These are phyloP conservation scores for Cyclocybe aegerita DNA, from an alignment of 768 basidiomycete genomes.

Conservation along the genomic window DNA sequence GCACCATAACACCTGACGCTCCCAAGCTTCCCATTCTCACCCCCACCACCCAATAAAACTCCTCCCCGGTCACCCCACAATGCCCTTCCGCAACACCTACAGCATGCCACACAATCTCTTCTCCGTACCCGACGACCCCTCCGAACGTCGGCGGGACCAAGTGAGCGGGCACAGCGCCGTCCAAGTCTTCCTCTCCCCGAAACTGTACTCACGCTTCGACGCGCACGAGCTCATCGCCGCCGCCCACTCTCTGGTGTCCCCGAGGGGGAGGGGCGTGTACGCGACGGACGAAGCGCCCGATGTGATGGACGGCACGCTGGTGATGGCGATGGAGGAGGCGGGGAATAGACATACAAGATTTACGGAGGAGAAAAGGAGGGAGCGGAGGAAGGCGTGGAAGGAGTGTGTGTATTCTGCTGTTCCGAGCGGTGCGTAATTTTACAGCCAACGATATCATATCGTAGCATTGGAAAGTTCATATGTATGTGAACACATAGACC, in stretches of 20 bases:
- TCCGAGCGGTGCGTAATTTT: conserved; percentile 34
- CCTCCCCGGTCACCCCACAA: conserved; percentile 2
- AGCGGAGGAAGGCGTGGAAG: conserved; percentile 43
- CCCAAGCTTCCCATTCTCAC: no score
- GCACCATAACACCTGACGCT: no score
- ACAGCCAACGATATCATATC: no score
- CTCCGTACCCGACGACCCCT: conserved; percentile 24
- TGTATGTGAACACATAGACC: conserved; percentile 25
- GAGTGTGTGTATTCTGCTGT: conserved; percentile 42
- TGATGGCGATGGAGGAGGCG: conserved; percentile 30
- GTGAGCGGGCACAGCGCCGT: conserved; percentile 13
- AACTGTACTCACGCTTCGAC: conserved; percentile 35
- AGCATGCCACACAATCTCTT: conserved; percentile 28
- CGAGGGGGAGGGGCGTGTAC: conserved; percentile 51
- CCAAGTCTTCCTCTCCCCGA: conserved; percentile 35
- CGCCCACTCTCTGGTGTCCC: conserved; percentile 44
- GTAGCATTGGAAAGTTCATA: neutral
- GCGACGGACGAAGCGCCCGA: conserved; percentile 54
- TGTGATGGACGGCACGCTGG: conserved; percentile 36
- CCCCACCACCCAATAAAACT: neutral
- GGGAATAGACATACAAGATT: conserved; percentile 20
- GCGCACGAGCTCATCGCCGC: conserved; percentile 43
- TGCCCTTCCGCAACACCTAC: conserved; percentile 18
- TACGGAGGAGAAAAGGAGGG: conserved; percentile 34
- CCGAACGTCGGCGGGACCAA: conserved; percentile 15